Base-by-base conservation (phyloP, 2,329 filamentous ascomycete genomes). In the Aureobasidium mangrovei region DNA sequence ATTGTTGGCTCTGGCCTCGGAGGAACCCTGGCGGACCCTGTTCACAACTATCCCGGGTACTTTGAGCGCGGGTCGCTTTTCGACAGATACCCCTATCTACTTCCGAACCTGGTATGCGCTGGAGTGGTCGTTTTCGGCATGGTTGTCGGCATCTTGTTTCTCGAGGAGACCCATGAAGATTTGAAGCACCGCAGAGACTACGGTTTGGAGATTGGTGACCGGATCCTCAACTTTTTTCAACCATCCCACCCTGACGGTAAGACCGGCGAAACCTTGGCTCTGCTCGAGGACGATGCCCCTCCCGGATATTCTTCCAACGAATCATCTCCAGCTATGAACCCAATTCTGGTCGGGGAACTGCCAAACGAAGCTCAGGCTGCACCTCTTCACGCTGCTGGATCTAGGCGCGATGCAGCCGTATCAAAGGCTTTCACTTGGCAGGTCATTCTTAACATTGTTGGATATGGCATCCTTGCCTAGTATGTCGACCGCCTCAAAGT, bases 391-490 rank as follows among this genome's bases (percentile, higher is more conserved):
- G 59, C 60, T 8, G 58, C 61, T 18, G 62, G 60, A n/a, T 58
- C 64, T 7, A 60, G 64, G 36, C 59, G 72, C 55, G 67, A 69
- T 18, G 65, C 70, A 55, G 68, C 72, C 35, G 67, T 74, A 41
- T 68, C 73, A 49, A 82, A 80, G 63, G 85, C 84, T 7, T 96
- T 97, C 68, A 95, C 88, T 9, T 82, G 77, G 65, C 88, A 91
- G 47, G 87, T 97, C 54, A 76, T 95, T 57, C 76, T 94, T 65
- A 91, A 91, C 65, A 95, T 96, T 59, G 73, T 91, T 55, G 89
- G 87, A 51, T 95, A 94, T 67, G 91, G 91, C 42, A 89, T 97
- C 63, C 76, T 97, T 57, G 91, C 91, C 60, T 96, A 95, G 90
- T 95, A 79, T 81, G 89, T 54, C 38, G 18, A 18, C 18, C 32